phyloP scores from a whole-genome alignment of 2,329 filamentous ascomycete genomes.

The Calonectria hawksworthii region DNA sequence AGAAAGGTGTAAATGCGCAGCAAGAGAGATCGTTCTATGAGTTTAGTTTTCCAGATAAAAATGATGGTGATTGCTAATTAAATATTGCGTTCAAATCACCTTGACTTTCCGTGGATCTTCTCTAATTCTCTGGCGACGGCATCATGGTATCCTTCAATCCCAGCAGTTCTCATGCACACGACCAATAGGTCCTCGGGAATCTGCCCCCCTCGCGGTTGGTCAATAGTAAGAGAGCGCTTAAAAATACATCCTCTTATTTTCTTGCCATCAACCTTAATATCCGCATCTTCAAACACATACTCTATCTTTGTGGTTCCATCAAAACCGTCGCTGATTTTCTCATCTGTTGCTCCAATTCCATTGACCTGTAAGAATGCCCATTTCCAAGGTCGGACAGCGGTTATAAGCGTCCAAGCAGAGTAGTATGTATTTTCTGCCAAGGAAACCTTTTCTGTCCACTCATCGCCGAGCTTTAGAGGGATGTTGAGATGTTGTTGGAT shows the following conservation, averaged over 20 bases:
- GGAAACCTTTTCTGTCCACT: slow-evolving; percentile 16
- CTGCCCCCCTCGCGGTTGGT: neutral
- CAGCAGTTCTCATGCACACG: slow-evolving; percentile 4
- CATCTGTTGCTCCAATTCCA: slow-evolving; percentile 10
- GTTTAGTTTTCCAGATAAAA: neutral
- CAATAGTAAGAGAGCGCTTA: slow-evolving; percentile 4
- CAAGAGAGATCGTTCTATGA: neutral
- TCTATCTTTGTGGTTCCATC: slow-evolving; percentile 7
- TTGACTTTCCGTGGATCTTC: neutral
- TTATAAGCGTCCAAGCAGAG: slow-evolving; percentile 5
- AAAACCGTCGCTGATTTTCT: neutral
- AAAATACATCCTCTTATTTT: neutral
- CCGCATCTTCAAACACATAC: slow-evolving; percentile 1
- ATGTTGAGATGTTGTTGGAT: slow-evolving; percentile 9
- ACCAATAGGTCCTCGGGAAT: slow-evolving; percentile 10
- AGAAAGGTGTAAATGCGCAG: neutral
- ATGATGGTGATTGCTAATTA: fast-evolving
- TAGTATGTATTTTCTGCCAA: slow-evolving; percentile 9
- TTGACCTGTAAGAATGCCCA: slow-evolving; percentile 9
- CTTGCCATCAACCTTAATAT: neutral
- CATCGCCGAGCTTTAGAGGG: slow-evolving; percentile 2
- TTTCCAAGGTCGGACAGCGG: neutral
- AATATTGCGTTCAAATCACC: neutral
- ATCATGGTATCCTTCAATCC: slow-evolving; percentile 16
- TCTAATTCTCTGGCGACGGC: slow-evolving; percentile 5